Evolutionary conservation across 2,329 filamentous ascomycete species (phyloP), one percentile per base, ranked within the genome.

Genomic region (Trichoderma arundinaceum): DNA sequence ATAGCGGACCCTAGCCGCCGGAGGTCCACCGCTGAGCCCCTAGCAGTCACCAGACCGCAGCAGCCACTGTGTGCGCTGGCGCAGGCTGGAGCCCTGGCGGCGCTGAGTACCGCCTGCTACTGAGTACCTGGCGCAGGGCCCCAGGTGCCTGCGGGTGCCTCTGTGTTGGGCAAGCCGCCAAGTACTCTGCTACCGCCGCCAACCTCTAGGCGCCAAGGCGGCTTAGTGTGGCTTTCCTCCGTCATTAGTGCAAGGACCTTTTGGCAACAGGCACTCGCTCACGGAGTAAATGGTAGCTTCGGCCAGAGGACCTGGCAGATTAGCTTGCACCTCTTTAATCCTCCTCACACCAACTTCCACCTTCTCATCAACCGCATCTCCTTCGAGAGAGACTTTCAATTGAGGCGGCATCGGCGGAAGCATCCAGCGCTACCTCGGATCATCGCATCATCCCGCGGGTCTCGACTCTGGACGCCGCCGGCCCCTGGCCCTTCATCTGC

Each of bases 241-340:
- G 60, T 54, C 49, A 44, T 63, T 63, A 63, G 60, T 28, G 60
- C 60, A 54, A 48, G 60, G 60, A 38, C 60, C 60, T 63, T 63
- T 63, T 52, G 59, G 48, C 15, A 62, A 41, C 44, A 41, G 46
- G 46, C 58, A 61, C 22, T 28, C 22, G 44, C 48, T 61, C 15
- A 39, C 58, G 46, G 46, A 22, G 56, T 39, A 46, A 58, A 58
- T 32, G 12, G 38, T 51, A 17, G 22, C 22, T 28, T 28, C 22
- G 22, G 22, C 22, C 22, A 28, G 22, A 28, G 22, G 22, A 28
- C 22, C 53, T 22, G 35, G 39, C 19, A 48, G 17, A 39, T 28
- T 59, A 51, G 62, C 62, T 52, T 49, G 28, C 41, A 56, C 59
- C 39, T 53, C 49, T 63, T 63, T 53, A 35, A 56, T 41, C 38